Conservation (phyloP, 1,139 yeast species). For the Candida sanyaensis region DNA sequence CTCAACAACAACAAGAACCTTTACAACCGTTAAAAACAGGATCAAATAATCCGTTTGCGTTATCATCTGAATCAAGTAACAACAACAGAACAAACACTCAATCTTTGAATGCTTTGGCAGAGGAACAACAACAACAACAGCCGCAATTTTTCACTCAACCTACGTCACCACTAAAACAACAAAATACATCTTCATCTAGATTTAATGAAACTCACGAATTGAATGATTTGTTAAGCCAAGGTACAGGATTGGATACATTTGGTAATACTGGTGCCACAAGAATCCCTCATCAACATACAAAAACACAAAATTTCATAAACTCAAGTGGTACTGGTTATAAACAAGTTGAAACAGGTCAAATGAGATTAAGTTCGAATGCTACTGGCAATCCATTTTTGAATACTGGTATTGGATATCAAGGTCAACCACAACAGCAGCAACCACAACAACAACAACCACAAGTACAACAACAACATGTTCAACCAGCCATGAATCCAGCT, state of each 20-base stretch:
- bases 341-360: slow-evolving; percentile 42
- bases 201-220: slow-evolving; percentile 66
- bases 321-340: slow-evolving; percentile 86
- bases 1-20: slow-evolving; percentile 40
- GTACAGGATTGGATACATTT: slow-evolving; percentile 92
- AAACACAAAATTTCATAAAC: slow-evolving; percentile 75
- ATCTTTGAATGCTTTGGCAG: slow-evolving; percentile 23
- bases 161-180: slow-evolving; percentile 20
- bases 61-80: slow-evolving; percentile 26
- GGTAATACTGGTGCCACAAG: slow-evolving; percentile 92
- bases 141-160: slow-evolving; percentile 27
- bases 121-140: slow-evolving; percentile 27
- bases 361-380: slow-evolving; percentile 42
- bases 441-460: slow-evolving; percentile 20
- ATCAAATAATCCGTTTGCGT: slow-evolving; percentile 88
- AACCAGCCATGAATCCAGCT: slow-evolving; percentile 27
- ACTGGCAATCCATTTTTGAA: slow-evolving; percentile 76
- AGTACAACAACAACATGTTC: slow-evolving; percentile 14
- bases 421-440: slow-evolving; percentile 40
- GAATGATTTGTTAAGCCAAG: slow-evolving; percentile 76
- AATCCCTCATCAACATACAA: slow-evolving; percentile 92
- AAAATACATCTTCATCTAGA: slow-evolving; percentile 38
- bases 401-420: slow-evolving; percentile 76
- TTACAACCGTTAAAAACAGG: slow-evolving; percentile 73
- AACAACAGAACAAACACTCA: slow-evolving; percentile 22